phyloP scores from a whole-genome alignment of 805 yeast genomes.

The Wickerhamiella galacta region DNA sequence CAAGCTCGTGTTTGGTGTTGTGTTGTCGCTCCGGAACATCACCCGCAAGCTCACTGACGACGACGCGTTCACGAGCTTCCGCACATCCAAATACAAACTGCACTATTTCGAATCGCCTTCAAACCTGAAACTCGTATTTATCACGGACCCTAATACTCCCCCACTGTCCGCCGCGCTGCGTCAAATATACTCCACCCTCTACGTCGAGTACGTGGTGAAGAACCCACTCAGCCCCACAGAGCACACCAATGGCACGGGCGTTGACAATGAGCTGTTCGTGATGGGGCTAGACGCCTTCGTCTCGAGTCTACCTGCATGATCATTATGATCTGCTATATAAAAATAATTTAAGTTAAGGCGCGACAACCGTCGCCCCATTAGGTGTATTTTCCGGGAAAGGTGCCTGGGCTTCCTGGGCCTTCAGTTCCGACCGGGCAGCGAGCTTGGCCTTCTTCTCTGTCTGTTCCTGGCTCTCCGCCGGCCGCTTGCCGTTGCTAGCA shows the following conservation, averaged over 20 bases:
- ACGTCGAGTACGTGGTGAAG: conserved; percentile 42
- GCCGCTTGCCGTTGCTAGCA: conserved; percentile 18
- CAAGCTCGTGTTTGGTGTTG: conserved; percentile 70
- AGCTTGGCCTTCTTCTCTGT: conserved; percentile 4
- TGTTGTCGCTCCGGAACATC: conserved; percentile 63
- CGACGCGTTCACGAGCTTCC: conserved; percentile 21
- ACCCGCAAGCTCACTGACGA: conserved; percentile 36
- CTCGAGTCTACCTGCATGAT: conserved; percentile 19
- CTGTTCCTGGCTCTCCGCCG: conserved; percentile 4
- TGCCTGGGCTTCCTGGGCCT: background rate
- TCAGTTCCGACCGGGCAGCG: conserved; percentile 1
- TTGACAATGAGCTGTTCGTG: conserved; percentile 39
- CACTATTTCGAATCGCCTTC: conserved; percentile 70
- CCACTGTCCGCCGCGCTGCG: conserved; percentile 38
- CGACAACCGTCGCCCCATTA: no score
- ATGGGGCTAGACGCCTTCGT: conserved; percentile 37
- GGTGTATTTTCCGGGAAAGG: background rate
- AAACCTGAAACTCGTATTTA: conserved; percentile 55
- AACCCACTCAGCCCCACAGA: conserved; percentile 25
- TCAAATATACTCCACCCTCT: conserved; percentile 43
- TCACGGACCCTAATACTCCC: conserved; percentile 48
- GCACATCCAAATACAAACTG: conserved; percentile 56
- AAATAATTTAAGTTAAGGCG: no score
- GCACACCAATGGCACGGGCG: conserved; percentile 21
- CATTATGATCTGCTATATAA: conserved; percentile 1